Evolutionary conservation across 1,139 yeast genomes (phyloP), one percentile per base, ranked within the genome.

Genomic region (Yamadazyma jaroonii): DNA sequence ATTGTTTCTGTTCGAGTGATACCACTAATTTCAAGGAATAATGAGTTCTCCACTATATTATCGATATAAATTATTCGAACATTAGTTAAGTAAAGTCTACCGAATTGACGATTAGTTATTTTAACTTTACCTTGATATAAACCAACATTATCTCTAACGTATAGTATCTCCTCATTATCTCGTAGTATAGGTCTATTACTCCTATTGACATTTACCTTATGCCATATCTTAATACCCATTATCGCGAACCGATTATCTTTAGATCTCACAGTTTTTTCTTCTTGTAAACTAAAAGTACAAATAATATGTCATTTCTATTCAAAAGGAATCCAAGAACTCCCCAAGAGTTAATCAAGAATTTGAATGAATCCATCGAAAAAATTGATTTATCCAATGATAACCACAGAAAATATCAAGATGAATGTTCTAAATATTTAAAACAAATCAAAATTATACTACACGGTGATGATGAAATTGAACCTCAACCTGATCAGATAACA

Each of bases 251-350:
- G n/a, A 13, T 12, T 27, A 17, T 17, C 20, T 17, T n/a, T n/a
- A n/a, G 20, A 17, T 17, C 20, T 17, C 20, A 17, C 6, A 17
- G 6, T 26, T 27, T 14, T 29, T 21, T 15, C 22, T 13, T 9
- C 26, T 22, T 10, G 13, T 17, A 20, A 20, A 12, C 33, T 9
- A 17, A 21, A 15, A 9, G 17, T 20, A 6, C 32, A n/a, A 4
- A 21, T n/a, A 13, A 29, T 9, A 88, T 90, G 96, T 85, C 97
- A 13, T 90, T 90, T 54, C 69, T 92, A 52, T 90, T 92, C 72
- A 85, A 88, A 50, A 74, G 96, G 55, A 86, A 83, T 56, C 96
- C 95, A n/a, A 88, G 88, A 60, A 82, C 96, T 2, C 95, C 97
- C 2, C 79, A 76, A 26, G 98, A 92, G 54, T 73, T 89, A 42